Base-by-base conservation (phyloP, 768 basidiomycete species). In the Pulveroboletus ravenelii region DNA sequence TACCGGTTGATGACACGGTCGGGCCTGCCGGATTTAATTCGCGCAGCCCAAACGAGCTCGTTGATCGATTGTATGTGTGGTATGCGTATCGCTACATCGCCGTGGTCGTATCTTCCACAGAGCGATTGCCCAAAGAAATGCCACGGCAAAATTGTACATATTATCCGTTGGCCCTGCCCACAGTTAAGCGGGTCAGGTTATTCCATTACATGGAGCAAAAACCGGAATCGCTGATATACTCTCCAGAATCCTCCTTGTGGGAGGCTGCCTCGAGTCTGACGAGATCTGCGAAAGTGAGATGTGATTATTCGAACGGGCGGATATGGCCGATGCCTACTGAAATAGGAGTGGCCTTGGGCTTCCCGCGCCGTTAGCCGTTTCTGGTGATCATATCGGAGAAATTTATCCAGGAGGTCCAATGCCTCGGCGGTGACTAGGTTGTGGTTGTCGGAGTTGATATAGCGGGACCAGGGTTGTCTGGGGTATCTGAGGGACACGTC, bases 351-450 rank as follows among this genome's bases (percentile, higher is more conserved):
- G 46, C 72, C 72, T 69, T 82, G 81, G 32, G 81, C 80, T 67
- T 87, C 85, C 55, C 73, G 72, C 38, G 85, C 84, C 14, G 85
- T 85, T 34, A 83, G 70, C 55, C 85, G 72, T 61, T 84, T 80
- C 60, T 78, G 78, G 60, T 87, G 85, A 60, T 87, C 85, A 64
- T 85, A 87, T 53, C 76, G 74, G 60, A 85, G 69, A 47, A 87
- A 66, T 62, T 78, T 80, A 58, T 86, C 85, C 41, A 87, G 66
- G 48, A 86, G 76, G 62, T 85, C 84, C 52, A 85, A 66, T 5
- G 79, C 83, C 57, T 86, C 85, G 49, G 77, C 69, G 10, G 81
- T 79, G 51, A 80, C 80, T 48, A 78, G 74, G 34, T 70, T 64
- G 55, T 81, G 80, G 60, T 81, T 84, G 50, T 82, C 81, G 17